Conservation (phyloP, 148 eudicot genomes). For the Persicaria tinctoria region DNA sequence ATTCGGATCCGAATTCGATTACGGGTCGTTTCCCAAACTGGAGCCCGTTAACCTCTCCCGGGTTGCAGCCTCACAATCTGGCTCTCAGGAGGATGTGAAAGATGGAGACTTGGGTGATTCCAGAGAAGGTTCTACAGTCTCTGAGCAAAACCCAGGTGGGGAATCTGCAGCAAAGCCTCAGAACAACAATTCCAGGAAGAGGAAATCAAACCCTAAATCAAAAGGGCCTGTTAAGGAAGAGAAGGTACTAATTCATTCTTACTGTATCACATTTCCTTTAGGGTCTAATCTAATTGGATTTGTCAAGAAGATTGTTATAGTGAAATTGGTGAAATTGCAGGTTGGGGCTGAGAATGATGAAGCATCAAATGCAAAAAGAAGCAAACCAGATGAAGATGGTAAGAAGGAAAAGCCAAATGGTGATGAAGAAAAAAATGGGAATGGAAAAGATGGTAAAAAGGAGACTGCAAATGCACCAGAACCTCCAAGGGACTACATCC, state of each 20-base stretch:
- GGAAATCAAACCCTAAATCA: slow-evolving; percentile 47
- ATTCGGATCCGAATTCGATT: no score
- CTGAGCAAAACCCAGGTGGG: slow-evolving; percentile 67
- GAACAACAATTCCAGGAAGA: slow-evolving; percentile 51
- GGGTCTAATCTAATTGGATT: not conserved
- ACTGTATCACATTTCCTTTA: not conserved
- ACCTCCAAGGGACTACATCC: slow-evolving; percentile 54
- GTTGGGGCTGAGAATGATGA: slow-evolving; percentile 25
- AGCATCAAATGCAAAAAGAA: slow-evolving; percentile 36
- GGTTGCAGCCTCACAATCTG: slow-evolving; percentile 7
- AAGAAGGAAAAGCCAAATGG: slow-evolving; percentile 16
- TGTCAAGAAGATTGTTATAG: not conserved
- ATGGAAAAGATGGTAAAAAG: slow-evolving; percentile 13
- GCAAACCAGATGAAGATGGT: slow-evolving; percentile 24
- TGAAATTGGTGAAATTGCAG: slow-evolving; percentile 16
- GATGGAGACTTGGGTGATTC: slow-evolving; percentile 34
- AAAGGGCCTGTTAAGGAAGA: slow-evolving; percentile 24
- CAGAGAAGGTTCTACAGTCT: slow-evolving; percentile 63
- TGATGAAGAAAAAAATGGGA: slow-evolving; percentile 16
- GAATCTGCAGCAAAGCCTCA: slow-evolving; percentile 29
- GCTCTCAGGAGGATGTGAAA: slow-evolving; percentile 9
- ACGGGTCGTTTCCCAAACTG: slow-evolving; percentile 9
- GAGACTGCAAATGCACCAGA: slow-evolving; percentile 25
- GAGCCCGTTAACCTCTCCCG: slow-evolving; percentile 24
- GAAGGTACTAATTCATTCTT: slow-evolving; percentile 17